These are phyloP conservation scores for Phaseolus coccineus DNA, from an alignment of 331 rosid genomes.

Conservation along the genomic window DNA sequence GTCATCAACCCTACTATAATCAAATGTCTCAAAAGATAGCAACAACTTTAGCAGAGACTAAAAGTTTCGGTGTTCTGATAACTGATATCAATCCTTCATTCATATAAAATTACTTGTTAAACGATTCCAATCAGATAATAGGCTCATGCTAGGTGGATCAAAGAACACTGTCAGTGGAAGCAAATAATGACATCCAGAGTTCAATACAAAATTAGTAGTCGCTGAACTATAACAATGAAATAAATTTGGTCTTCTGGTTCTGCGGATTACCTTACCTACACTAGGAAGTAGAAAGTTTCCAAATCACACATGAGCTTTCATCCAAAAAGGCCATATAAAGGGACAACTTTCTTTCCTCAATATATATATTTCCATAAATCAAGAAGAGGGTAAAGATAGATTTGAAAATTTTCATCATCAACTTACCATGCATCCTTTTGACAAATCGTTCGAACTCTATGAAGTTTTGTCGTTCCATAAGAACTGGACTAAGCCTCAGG, in stretches of 20 bases:
- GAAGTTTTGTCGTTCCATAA: constrained; percentile 80
- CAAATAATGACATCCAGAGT: background rate
- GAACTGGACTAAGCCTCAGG: constrained; percentile 81
- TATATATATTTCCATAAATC: constrained; percentile 4
- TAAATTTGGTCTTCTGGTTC: background rate
- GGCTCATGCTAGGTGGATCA: background rate
- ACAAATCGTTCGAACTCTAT: constrained; percentile 85
- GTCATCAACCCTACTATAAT: constrained; percentile 14
- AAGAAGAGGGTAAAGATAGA: constrained; percentile 1
- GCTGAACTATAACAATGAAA: background rate
- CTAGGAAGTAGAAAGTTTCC: background rate
- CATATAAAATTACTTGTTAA: background rate
- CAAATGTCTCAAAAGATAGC: constrained; percentile 5
- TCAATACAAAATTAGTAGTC: background rate
- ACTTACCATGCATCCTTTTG: constrained; percentile 96
- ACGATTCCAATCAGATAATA: background rate
- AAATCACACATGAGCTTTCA: background rate
- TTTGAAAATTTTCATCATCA: constrained; percentile 11
- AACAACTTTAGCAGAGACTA: constrained; percentile 21
- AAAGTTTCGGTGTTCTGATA: background rate
- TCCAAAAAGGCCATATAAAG: constrained; percentile 22
- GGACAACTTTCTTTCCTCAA: constrained; percentile 4
- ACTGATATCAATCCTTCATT: background rate
- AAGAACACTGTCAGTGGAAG: background rate
- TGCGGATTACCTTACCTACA: background rate